A percentile compares a stretch with the other conserved stretches of the same genome.
These are phyloP conservation scores for Dendrocalamus sinicus DNA, from an alignment of 176 grass and related monocot genomes.

Conservation along the genomic window DNA sequence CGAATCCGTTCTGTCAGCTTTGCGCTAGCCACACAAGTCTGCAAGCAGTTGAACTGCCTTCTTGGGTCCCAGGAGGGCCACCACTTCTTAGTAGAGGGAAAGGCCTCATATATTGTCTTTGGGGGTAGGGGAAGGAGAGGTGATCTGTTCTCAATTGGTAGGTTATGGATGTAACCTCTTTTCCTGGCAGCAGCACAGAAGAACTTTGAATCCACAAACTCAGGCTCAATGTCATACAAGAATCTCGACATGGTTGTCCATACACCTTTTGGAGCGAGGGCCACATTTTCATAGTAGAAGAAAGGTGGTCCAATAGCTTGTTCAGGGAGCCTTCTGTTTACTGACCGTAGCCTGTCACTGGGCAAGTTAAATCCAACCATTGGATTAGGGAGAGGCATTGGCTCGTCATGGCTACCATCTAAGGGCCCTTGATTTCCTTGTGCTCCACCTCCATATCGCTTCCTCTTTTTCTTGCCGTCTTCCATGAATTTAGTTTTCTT, in stretches of 20 bases:
- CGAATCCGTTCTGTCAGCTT: constrained; percentile 63
- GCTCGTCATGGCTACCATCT: constrained; percentile 32
- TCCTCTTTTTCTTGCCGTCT: constrained; percentile 50
- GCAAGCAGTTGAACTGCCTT: constrained; percentile 84
- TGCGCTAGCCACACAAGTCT: constrained; percentile 67
- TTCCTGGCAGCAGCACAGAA: constrained; percentile 78
- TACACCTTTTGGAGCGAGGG: constrained; percentile 70
- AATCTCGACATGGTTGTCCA: constrained; percentile 73
- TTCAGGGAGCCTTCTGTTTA: constrained; percentile 48
- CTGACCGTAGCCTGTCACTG: constrained; percentile 21
- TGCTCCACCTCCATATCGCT: constrained; percentile 34
- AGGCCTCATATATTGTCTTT: constrained; percentile 67
- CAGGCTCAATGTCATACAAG: constrained; percentile 70
- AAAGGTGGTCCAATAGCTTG: constrained; percentile 71
- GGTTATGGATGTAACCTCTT: constrained; percentile 81
- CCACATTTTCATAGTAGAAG: constrained; percentile 90
- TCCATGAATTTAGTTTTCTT: constrained; percentile 40
- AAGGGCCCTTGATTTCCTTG: constrained; percentile 38
- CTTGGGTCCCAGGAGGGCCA: constrained; percentile 91
- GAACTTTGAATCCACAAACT: constrained; percentile 85
- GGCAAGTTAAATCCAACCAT: constrained; percentile 83
- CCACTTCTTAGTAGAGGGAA: constrained; percentile 60
- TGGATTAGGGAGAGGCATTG: constrained; percentile 61
- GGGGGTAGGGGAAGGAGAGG: constrained; percentile 60
- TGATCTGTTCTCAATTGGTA: constrained; percentile 63